A percentile compares a stretch with the other conserved stretches of the same genome.
Conservation (phyloP, 2,329 filamentous ascomycete species). For the Fusarium odoratissimum region DNA sequence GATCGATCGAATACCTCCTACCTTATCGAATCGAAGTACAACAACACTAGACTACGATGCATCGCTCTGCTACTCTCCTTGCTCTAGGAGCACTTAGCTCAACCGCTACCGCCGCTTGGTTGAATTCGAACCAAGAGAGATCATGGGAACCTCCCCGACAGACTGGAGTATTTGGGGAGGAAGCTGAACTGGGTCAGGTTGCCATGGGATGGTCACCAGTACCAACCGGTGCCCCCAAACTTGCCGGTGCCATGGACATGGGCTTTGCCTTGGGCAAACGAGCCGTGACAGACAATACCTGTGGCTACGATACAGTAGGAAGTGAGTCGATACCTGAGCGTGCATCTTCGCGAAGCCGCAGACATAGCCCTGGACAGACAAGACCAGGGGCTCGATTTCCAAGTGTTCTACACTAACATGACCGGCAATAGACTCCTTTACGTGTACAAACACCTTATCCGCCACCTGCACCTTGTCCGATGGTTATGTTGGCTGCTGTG, state of each 20-base stretch:
- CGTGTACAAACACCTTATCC: constrained; percentile 41
- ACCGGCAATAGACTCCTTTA: constrained; percentile 43
- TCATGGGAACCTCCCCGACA: constrained; percentile 48
- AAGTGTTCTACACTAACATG: background rate
- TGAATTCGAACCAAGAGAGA: constrained; percentile 39
- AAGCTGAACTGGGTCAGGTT: constrained; percentile 39
- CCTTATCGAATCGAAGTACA: background rate
- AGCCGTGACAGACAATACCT: constrained; percentile 43
- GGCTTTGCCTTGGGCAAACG: constrained; percentile 46
- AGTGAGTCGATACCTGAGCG: constrained; percentile 42
- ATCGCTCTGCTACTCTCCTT: constrained; percentile 36
- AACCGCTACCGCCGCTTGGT: constrained; percentile 37
- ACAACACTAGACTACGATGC: constrained; percentile 24
- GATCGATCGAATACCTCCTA: background rate
- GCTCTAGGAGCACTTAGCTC: constrained; percentile 42
- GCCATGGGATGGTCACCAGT: constrained; percentile 48
- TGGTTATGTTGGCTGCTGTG: constrained; percentile 50
- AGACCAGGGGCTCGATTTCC: background rate
- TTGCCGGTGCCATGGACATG: constrained; percentile 47
- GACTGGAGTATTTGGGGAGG: constrained; percentile 32
- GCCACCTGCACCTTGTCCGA: constrained; percentile 44
- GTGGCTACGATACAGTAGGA: constrained; percentile 47
- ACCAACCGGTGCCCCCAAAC: constrained; percentile 47
- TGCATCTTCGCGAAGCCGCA: background rate
- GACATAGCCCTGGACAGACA: background rate